Percentiles rank a stretch among this genome's conserved stretches.
These are phyloP conservation scores for Stephanodiscus minutulus DNA, from an alignment of 108 stramenopile species.

Conservation along the genomic window DNA sequence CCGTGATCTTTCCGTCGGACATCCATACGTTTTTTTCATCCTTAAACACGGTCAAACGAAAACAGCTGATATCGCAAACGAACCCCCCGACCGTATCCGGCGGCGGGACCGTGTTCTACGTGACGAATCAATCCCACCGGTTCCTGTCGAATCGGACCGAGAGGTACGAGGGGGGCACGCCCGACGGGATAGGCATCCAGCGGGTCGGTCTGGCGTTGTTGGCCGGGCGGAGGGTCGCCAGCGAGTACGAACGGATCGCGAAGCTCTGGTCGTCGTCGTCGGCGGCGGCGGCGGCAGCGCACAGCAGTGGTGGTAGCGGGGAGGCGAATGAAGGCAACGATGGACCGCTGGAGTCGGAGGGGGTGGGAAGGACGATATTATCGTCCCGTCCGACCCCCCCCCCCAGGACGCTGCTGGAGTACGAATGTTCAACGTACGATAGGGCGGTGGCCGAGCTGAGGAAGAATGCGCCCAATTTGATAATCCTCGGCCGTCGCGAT, in stretches of 20 bases:
- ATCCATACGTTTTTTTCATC: neutral
- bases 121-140: conserved; percentile 87
- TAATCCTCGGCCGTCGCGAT: conserved; percentile 63
- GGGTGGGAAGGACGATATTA: neutral
- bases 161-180: conserved; percentile 98
- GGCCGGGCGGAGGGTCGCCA: conserved; percentile 67
- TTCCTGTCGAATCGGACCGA: conserved; percentile 95
- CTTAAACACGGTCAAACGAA: neutral
- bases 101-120: conserved; percentile 99
- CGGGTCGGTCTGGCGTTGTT: conserved; percentile 86
- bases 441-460: conserved; percentile 51
- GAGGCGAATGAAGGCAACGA: conserved; percentile 4
- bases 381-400: neutral
- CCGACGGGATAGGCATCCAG: conserved; percentile 90
- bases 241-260: conserved; percentile 47
- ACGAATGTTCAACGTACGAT: conserved; percentile 69
- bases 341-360: neutral
- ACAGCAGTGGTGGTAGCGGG: conserved; percentile 9
- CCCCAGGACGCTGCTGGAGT: conserved; percentile 51
- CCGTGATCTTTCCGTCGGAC: too few relatives aligned
- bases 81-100: conserved; percentile 76
- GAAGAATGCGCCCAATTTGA: conserved; percentile 72
- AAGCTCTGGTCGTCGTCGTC: neutral
- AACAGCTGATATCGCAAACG: conserved; percentile 61
- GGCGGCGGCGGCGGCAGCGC: neutral